Base-by-base conservation (phyloP, 2,329 filamentous ascomycete species). In the Aspergillus pseudotamarii region DNA sequence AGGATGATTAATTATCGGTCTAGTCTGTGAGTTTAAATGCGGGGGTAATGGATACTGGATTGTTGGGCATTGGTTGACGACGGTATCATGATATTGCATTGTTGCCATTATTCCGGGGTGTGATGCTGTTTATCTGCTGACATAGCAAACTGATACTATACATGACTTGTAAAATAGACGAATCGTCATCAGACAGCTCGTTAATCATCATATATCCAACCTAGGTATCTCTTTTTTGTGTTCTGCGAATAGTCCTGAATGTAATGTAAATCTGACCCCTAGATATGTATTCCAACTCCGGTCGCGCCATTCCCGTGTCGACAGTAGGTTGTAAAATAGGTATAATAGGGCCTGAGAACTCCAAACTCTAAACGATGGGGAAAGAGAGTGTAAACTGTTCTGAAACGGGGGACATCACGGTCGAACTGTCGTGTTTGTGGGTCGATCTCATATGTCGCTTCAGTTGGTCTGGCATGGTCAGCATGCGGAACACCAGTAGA, bases 401-500 rank as follows among this genome's bases (percentile, higher is more conserved):
- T 4, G 68, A 55, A 32, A 68, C 63, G 5, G 73, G 74, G 1
- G 73, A 75, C 23, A 66, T 65, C 10, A 73, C 59, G 3, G 63
- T 55, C 1, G 66, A 60, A 32, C 58, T 62, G 10, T 70, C 66
- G 51, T 67, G 61, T 67, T 78, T 79, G 56, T 80, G 78, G 0
- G 77, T 79, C 23, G 76, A 76, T 59, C 69, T 71, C 43, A 77
- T 66, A 60, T 80, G 78, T 45, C 78, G 76, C 71, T 80, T 80
- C 9, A 80, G 62, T 74, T 80, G 78, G 30, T 80, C 78, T 80
- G 30, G 5, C 46, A 3, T n/a, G 60, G 67, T 60, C 51, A 64
- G 59, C 59, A 4, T 32, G 32, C 19, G 16, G n/a, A n/a, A 8
- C 11, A 3, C 16, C 14, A n/a, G 30, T 19, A 12, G 19, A 3